Evolutionary conservation across 345 rosid genomes (phyloP).

Genomic region (Citrus maxima): DNA sequence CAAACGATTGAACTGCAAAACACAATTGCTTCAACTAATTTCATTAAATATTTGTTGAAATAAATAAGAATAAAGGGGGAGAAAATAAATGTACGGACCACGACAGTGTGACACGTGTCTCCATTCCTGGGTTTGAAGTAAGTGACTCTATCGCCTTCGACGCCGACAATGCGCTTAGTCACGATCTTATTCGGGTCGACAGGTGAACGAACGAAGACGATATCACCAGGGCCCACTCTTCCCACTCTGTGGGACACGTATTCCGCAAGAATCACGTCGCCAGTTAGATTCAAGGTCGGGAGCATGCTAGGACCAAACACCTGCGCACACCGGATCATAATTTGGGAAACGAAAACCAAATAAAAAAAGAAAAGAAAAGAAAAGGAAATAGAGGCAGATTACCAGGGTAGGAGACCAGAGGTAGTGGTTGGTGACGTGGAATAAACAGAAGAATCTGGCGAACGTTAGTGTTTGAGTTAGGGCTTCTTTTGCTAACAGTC

Average conservation of each 20-base stretch:
- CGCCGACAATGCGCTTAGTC: conserved; percentile 62
- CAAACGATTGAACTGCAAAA: neutral
- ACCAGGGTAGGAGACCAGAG: conserved; percentile 58
- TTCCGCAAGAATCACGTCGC: conserved; percentile 66
- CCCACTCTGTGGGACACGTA: conserved; percentile 63
- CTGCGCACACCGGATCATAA: conserved; percentile 31
- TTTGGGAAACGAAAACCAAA: neutral
- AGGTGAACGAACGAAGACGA: conserved; percentile 72
- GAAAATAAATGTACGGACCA: conserved; percentile 25
- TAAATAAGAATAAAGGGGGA: neutral
- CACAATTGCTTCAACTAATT: neutral
- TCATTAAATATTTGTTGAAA: neutral
- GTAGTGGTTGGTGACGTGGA: conserved; percentile 62
- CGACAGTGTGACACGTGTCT: conserved; percentile 25
- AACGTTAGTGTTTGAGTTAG: conserved; percentile 21
- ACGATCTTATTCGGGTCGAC: conserved; percentile 52
- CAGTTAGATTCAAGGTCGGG: conserved; percentile 67
- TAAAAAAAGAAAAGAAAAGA: neutral
- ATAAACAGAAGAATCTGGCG: conserved; percentile 40
- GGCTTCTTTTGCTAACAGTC: conserved; percentile 39
- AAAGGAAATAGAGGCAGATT: neutral
- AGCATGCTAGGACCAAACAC: conserved; percentile 82
- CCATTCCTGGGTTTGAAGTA: conserved; percentile 41
- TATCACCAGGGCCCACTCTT: conserved; percentile 59
- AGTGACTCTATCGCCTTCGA: conserved; percentile 68